phyloP scores from a whole-genome alignment of 345 rosid genomes.

The Excoecaria cochinchinensis region DNA sequence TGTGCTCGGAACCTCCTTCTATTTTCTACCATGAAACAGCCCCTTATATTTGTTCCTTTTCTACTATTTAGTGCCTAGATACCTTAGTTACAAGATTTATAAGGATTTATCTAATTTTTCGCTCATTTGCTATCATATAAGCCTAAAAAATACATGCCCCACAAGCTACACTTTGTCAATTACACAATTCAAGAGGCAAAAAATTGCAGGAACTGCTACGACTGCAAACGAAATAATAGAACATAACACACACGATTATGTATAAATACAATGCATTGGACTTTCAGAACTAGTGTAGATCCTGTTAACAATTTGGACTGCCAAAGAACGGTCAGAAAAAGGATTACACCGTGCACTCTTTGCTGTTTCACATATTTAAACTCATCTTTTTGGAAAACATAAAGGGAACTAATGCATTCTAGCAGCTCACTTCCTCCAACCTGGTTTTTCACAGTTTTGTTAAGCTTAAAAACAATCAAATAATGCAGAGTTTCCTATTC shows the following conservation, averaged over 20 bases:
- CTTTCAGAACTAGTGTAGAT: not conserved
- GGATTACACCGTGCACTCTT: not conserved
- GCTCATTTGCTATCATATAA: too few species aligned
- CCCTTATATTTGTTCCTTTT: too few species aligned
- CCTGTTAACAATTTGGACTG: not conserved
- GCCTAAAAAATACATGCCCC: too few species aligned
- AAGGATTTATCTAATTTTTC: too few species aligned
- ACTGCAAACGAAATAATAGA: too few species aligned
- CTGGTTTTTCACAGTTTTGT: not conserved
- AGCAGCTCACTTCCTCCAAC: not conserved
- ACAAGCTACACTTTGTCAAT: too few species aligned
- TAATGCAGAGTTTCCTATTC: not conserved
- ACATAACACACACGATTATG: too few species aligned
- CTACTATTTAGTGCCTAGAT: too few species aligned
- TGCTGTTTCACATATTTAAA: not conserved
- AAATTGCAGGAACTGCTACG: too few species aligned
- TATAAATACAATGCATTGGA: not conserved
- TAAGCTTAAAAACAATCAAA: not conserved
- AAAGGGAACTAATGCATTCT: not conserved
- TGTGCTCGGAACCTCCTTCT: not conserved
- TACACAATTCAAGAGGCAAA: too few species aligned
- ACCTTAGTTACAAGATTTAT: too few species aligned
- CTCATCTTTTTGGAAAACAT: not conserved
- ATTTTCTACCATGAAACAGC: not conserved
- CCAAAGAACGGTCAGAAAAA: not conserved